A percentile compares a stretch with the other conserved stretches of the same genome.
These are phyloP conservation scores for Cucumis variabilis DNA, from an alignment of 331 rosid genomes.

Conservation along the genomic window DNA sequence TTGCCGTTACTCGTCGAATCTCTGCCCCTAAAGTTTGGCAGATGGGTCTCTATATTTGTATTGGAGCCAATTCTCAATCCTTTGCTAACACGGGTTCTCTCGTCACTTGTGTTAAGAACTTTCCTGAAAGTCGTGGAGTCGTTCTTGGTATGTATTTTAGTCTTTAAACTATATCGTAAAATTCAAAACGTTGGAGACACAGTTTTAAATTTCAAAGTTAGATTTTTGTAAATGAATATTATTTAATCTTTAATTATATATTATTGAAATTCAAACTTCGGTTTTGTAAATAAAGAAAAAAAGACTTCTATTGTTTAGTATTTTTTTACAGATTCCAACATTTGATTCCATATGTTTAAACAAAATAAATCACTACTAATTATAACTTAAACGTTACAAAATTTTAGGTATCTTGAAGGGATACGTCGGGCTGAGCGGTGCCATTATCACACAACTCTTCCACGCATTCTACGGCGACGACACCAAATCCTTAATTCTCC, in stretches of 20 bases:
- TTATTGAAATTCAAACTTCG: not conserved
- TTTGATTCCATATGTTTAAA: no score
- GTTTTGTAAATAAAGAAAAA: not conserved
- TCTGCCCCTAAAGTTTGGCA: slow-evolving; percentile 53
- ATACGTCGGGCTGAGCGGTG: slow-evolving; percentile 56
- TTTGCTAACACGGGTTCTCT: slow-evolving; percentile 57
- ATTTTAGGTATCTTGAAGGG: slow-evolving; percentile 46
- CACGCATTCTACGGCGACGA: slow-evolving; percentile 46
- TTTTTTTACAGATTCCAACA: not conserved
- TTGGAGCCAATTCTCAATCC: slow-evolving; percentile 63
- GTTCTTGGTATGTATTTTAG: slow-evolving; percentile 34
- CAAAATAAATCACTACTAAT: not conserved
- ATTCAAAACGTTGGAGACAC: no score
- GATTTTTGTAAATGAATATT: no score
- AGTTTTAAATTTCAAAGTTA: no score
- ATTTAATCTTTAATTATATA: not conserved
- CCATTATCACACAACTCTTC: slow-evolving; percentile 52
- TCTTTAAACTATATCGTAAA: no score
- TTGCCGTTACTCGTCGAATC: slow-evolving; percentile 45
- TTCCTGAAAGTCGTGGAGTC: slow-evolving; percentile 49
- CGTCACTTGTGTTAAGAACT: slow-evolving; percentile 54
- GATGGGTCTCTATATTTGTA: slow-evolving; percentile 59
- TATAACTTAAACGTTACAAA: not conserved
- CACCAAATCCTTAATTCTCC: slow-evolving; percentile 45
- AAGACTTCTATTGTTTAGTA: not conserved